Conservation (phyloP, 2,329 filamentous ascomycete genomes). For the Plenodomus lindquistii region DNA sequence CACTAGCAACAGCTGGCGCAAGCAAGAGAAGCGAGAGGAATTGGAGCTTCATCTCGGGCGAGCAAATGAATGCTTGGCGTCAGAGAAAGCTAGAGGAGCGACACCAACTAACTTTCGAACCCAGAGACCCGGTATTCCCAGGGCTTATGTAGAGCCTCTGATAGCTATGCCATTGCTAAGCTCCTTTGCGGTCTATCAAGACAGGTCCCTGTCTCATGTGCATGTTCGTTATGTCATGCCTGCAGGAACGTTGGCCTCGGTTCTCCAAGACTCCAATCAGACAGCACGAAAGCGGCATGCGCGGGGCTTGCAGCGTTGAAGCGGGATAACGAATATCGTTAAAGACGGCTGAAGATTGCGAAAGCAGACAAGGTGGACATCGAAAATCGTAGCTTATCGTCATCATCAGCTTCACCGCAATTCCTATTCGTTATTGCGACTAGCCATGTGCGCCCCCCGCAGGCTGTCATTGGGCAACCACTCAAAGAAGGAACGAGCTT, state of each 20-base stretch:
- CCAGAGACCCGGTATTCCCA: conserved; percentile 5
- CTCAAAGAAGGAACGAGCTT: background rate
- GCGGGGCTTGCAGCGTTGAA: conserved; percentile 7
- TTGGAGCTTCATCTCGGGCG: conserved; percentile 30
- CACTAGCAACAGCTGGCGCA: conserved; percentile 17
- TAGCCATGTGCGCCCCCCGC: conserved; percentile 9
- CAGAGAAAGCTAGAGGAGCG: background rate
- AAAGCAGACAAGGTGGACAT: conserved; percentile 6
- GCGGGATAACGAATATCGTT: conserved; percentile 4
- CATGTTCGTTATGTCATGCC: conserved; percentile 22
- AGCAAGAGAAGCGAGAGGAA: conserved; percentile 23
- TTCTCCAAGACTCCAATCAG: conserved; percentile 21
- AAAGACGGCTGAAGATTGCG: conserved; percentile 2
- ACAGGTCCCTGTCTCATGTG: conserved; percentile 3
- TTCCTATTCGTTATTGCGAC: conserved; percentile 8
- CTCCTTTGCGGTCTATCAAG: conserved; percentile 4
- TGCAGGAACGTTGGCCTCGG: conserved; percentile 20
- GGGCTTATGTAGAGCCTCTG: conserved; percentile 25
- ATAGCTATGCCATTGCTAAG: conserved; percentile 3
- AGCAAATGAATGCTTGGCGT: background rate
- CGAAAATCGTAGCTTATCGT: conserved; percentile 1
- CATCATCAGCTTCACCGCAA: conserved; percentile 7
- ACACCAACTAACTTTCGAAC: conserved; percentile 3
- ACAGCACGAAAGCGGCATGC: conserved; percentile 18
- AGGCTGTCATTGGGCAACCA: conserved; percentile 6